These are phyloP conservation scores for Leccinum imitatum DNA, from an alignment of 768 basidiomycete genomes.

Conservation along the genomic window DNA sequence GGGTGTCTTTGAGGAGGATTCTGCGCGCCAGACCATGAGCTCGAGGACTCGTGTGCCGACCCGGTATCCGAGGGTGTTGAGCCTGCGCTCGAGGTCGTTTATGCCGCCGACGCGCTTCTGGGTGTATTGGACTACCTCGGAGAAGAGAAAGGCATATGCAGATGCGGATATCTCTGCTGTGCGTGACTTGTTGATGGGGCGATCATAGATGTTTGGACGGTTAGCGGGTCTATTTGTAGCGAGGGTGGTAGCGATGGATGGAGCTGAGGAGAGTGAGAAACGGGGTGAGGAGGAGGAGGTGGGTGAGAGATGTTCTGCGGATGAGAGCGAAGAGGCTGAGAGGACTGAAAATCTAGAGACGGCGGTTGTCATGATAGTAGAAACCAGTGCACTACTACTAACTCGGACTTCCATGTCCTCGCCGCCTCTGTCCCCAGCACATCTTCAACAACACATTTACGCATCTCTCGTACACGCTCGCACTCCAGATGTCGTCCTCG, in stretches of 20 bases:
- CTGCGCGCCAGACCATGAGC: slow-evolving; percentile 78
- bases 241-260: slow-evolving; percentile 61
- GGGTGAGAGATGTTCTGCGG: slow-evolving; percentile 49
- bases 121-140: slow-evolving; percentile 92
- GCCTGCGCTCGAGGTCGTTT: slow-evolving; percentile 88
- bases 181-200: slow-evolving; percentile 84
- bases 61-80: slow-evolving; percentile 92
- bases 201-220: slow-evolving; percentile 84
- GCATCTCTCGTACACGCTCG: slow-evolving; percentile 64
- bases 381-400: background rate
- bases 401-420: slow-evolving; percentile 34
- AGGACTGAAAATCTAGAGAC: slow-evolving; percentile 29
- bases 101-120: slow-evolving; percentile 95
- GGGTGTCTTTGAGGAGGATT: slow-evolving; percentile 80
- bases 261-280: slow-evolving; percentile 52
- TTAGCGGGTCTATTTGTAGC: slow-evolving; percentile 42
- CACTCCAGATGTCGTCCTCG: slow-evolving; percentile 77
- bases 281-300: slow-evolving; percentile 45
- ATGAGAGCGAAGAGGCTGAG: slow-evolving; percentile 50
- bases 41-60: slow-evolving; percentile 87
- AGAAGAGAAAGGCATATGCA: slow-evolving; percentile 89
- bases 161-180: slow-evolving; percentile 79
- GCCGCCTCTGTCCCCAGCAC: slow-evolving; percentile 45
- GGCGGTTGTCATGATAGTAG: slow-evolving; percentile 29
- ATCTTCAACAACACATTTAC: slow-evolving; percentile 78